Evolutionary conservation across 176 grass and related monocot species (phyloP).

Genomic region (Musa schizocarpa): DNA sequence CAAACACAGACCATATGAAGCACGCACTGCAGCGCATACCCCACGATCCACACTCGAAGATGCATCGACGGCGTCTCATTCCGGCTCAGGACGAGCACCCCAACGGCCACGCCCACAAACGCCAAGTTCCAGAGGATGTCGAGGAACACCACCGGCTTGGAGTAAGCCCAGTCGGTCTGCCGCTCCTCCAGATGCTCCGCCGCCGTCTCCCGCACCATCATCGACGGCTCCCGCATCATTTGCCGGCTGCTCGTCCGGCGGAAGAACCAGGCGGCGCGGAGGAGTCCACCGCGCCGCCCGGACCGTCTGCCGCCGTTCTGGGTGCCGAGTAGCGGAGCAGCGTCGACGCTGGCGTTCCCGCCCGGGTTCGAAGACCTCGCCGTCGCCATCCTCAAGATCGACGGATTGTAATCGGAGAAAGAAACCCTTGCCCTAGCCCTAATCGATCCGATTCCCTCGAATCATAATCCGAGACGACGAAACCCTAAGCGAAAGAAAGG

Average conservation of each 20-base stretch:
- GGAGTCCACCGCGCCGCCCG: not conserved
- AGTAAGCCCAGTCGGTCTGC: conserved; percentile 23
- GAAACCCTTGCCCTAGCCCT: not conserved
- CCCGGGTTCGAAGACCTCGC: not conserved
- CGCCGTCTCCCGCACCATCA: conserved; percentile 21
- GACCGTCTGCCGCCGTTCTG: conserved; percentile 4
- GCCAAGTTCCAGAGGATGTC: conserved; percentile 21
- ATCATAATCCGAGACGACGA: not conserved
- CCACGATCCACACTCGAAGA: conserved; percentile 7
- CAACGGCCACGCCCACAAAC: conserved; percentile 3
- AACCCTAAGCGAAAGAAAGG: not conserved
- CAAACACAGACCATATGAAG: conserved; percentile 17
- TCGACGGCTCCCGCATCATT: conserved; percentile 18
- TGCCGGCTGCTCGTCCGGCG: conserved; percentile 3
- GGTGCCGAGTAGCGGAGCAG: conserved; percentile 8
- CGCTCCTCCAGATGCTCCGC: conserved; percentile 25
- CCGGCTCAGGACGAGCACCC: conserved; percentile 10
- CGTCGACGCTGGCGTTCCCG: not conserved
- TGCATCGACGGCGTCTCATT: conserved; percentile 12
- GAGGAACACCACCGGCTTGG: conserved; percentile 18
- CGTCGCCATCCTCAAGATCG: not conserved
- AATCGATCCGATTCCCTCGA: not conserved
- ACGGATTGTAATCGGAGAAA: not conserved
- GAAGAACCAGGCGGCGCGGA: conserved; percentile 6
- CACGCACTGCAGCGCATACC: conserved; percentile 18